These are phyloP conservation scores for Aspergillus sp. DNA, from an alignment of 2,329 filamentous ascomycete genomes.

Conservation along the genomic window DNA sequence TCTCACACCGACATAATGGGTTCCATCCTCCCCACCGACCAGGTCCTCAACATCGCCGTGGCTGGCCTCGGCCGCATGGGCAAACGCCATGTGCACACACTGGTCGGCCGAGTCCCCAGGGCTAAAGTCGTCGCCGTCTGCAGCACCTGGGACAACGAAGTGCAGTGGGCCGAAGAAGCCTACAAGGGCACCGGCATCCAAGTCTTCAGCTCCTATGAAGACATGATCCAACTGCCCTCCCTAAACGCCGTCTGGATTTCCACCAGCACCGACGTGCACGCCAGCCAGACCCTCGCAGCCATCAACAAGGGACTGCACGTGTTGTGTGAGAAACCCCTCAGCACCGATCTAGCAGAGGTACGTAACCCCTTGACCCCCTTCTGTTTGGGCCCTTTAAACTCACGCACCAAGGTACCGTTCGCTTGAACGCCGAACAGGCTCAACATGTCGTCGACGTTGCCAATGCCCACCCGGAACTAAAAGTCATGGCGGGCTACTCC, in stretches of 20 bases:
- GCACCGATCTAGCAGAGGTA: conserved; percentile 55
- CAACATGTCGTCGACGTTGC: conserved; percentile 57
- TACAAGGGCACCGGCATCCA: conserved; percentile 42
- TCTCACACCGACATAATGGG: not conserved
- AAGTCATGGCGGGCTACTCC: conserved; percentile 62
- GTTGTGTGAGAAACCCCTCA: conserved; percentile 50
- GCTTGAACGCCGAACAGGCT: conserved; percentile 40
- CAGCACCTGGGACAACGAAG: conserved; percentile 30
- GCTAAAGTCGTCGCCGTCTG: conserved; percentile 11
- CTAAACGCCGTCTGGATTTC: conserved; percentile 52
- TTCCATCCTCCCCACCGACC: not conserved
- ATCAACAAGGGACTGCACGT: conserved; percentile 50
- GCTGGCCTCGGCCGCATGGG: conserved; percentile 10
- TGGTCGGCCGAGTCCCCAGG: conserved; percentile 5
- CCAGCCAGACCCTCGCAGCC: conserved; percentile 50
- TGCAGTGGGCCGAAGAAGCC: conserved; percentile 45
- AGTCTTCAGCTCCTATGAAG: conserved; percentile 49
- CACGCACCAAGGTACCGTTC: not conserved
- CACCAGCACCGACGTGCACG: conserved; percentile 51
- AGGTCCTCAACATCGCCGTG: conserved; percentile 4
- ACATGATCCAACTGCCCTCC: conserved; percentile 50
- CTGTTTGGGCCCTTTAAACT: not conserved
- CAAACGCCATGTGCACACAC: conserved; percentile 12
- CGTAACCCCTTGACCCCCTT: conserved; percentile 16
- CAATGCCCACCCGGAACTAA: conserved; percentile 50